These are phyloP conservation scores for Clarireedia homoeocarpa DNA, from an alignment of 2,329 filamentous ascomycete genomes.

Conservation along the genomic window DNA sequence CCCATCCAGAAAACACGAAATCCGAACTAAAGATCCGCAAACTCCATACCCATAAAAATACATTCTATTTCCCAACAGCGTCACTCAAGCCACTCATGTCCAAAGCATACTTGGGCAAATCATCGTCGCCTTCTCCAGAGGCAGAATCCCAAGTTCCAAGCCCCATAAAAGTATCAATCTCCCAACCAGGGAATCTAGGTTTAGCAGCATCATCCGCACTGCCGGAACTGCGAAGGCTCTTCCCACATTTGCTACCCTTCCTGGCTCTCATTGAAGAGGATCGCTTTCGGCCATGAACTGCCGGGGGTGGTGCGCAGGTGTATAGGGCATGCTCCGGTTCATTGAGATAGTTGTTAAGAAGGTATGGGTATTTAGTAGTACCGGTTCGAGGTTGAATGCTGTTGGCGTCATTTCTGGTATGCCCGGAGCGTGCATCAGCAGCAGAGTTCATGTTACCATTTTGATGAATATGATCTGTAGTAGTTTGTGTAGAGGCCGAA, in stretches of 20 bases:
- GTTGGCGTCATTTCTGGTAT: neutral
- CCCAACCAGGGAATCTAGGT: conserved; percentile 9
- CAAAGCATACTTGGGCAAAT: conserved; percentile 7
- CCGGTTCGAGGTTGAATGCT: neutral
- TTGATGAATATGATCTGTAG: neutral
- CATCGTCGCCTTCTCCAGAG: neutral
- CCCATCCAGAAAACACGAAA: no score
- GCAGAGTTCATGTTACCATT: neutral
- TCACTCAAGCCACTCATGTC: conserved; percentile 14
- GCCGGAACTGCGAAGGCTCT: conserved; percentile 13
- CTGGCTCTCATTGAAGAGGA: conserved; percentile 7
- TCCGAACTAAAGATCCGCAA: no score
- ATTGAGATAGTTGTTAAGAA: neutral
- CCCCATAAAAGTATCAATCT: conserved; percentile 9
- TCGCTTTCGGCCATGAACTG: neutral
- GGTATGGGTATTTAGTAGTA: neutral
- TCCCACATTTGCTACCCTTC: conserved; percentile 17
- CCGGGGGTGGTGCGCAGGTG: neutral
- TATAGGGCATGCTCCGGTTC: neutral
- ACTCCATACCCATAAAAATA: no score
- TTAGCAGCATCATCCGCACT: conserved; percentile 8
- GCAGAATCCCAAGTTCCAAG: conserved; percentile 15
- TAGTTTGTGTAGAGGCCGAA: neutral
- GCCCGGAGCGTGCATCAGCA: neutral
- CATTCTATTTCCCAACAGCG: neutral